Base-by-base conservation (phyloP, 176 grass and related monocot species). In the Dactylis glomerata region DNA sequence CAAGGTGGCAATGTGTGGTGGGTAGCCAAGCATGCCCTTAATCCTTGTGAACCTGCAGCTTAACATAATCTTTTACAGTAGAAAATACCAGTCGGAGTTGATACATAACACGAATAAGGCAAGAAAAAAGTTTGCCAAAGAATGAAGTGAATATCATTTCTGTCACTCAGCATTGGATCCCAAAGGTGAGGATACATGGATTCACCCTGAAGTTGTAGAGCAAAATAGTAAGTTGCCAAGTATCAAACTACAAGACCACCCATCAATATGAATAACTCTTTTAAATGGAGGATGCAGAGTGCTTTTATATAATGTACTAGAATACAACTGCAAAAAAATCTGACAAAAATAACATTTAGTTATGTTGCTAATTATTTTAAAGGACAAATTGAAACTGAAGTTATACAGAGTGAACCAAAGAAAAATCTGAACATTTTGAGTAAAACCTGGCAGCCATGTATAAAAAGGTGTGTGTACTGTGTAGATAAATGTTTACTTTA, bases 401-500 rank as follows among this genome's bases (percentile, higher is more conserved):
- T 15, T 52, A 47, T 66, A 52, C 26, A 65, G 3, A n/a, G 11
- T 57, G 38, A 42, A 51, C 34, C 37, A 31, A 51, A 23, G 65
- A 36, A 33, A 27, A 44, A 36, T 31, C 15, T 57, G 31, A n/a
- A 54, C 3, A 75, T 54, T 15, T 47, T 52, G 38, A 28, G 52
- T 82, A 22, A 74, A 84, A 68, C 28, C 42, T 13, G 62, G 22
- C 34, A 78, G 22, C 41, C 34, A 82, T 16, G 73, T 73, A 86
- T 34, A 45, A 36, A 22, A 55, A 81, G 82, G 28, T 44, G 14
- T 57, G 67, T 68, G 23, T 73, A 68, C 81, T 83, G 37, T 84
- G 68, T 73, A 17, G 20, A 24, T 38, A 50, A 82, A 91, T 80
- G 11, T 45, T 36, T 51, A 32, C 20, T 78, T 22, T 76, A 68